These are phyloP conservation scores for Suillus fuscotomentosus DNA, from an alignment of 768 basidiomycete species.

Conservation along the genomic window DNA sequence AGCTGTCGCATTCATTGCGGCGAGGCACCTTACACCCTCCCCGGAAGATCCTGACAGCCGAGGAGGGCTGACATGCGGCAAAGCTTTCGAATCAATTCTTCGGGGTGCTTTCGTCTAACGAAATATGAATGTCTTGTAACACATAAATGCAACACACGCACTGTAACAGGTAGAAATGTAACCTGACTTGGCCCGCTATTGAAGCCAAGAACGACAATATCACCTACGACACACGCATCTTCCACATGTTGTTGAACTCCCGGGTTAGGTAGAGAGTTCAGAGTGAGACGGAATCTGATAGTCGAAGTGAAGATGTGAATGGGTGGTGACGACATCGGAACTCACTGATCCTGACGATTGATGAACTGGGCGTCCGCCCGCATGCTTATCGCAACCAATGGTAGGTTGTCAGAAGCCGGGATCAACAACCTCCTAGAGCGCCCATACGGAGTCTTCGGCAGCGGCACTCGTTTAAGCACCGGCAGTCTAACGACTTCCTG, in stretches of 20 bases:
- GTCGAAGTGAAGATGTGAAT: conserved; percentile 12
- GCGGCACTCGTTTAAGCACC: conserved; percentile 23
- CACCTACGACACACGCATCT: conserved; percentile 43
- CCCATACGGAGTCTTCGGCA: conserved; percentile 33
- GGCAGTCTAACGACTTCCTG: background rate
- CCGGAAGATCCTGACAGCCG: conserved; percentile 21
- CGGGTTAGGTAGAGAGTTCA: conserved; percentile 38
- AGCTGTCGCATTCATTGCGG: conserved; percentile 31
- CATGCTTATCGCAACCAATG: conserved; percentile 46
- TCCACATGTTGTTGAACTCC: conserved; percentile 39
- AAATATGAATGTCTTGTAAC: conserved; percentile 21
- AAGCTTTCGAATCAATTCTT: conserved; percentile 30
- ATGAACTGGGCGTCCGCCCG: conserved; percentile 45
- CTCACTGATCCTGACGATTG: conserved; percentile 30
- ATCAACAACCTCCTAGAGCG: conserved; percentile 31
- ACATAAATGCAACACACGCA: conserved; percentile 27
- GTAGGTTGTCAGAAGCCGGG: conserved; percentile 27
- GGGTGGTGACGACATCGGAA: conserved; percentile 5
- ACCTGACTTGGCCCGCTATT: conserved; percentile 41
- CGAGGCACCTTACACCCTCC: conserved; percentile 43
- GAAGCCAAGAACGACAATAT: conserved; percentile 44
- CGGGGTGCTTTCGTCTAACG: conserved; percentile 29
- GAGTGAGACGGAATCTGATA: conserved; percentile 34
- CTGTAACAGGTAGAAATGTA: conserved; percentile 36
- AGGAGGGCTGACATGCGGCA: conserved; percentile 31